phyloP scores from a whole-genome alignment of 169 alveolate genomes.

The Theileria parva region DNA sequence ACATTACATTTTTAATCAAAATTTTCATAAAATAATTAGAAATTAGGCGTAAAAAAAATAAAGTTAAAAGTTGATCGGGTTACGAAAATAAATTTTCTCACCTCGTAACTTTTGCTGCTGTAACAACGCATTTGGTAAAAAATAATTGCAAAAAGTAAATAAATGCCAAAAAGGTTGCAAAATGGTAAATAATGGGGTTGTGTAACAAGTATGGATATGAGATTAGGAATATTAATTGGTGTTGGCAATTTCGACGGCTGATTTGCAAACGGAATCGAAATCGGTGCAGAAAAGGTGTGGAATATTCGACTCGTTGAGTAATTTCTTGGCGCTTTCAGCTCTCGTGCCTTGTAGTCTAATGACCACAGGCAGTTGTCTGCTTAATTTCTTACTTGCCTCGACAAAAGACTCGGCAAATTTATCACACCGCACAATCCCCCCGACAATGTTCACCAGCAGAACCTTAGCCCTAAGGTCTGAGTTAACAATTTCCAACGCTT shows the following conservation, averaged over 20 bases:
- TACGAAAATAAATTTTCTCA: no score
- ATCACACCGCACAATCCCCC: conserved; percentile 95
- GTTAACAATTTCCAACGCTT: conserved; percentile 88
- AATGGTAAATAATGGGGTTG: no score
- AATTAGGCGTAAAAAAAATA: no score
- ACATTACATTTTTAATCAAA: background rate
- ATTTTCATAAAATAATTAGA: background rate
- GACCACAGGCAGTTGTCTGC: conserved; percentile 88
- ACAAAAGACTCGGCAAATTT: conserved; percentile 87
- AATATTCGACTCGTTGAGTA: conserved; percentile 80
- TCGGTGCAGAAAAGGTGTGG: conserved; percentile 83
- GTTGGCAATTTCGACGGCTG: conserved; percentile 85
- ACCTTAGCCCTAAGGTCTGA: conserved; percentile 87
- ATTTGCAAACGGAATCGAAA: conserved; percentile 87
- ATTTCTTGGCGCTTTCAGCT: conserved; percentile 85
- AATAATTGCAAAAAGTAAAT: no score
- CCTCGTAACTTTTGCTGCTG: no score
- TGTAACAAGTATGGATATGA: no score
- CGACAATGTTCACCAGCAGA: conserved; percentile 92
- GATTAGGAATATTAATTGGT: background rate
- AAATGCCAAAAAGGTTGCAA: no score
- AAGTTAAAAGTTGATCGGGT: no score
- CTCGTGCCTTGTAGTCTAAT: conserved; percentile 93
- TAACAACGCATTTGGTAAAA: no score
- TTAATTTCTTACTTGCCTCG: conserved; percentile 80